Percentiles rank a stretch among this genome's conserved stretches.
Evolutionary conservation across 805 yeast species (phyloP).

Genomic region (Priceomyces castillae): DNA sequence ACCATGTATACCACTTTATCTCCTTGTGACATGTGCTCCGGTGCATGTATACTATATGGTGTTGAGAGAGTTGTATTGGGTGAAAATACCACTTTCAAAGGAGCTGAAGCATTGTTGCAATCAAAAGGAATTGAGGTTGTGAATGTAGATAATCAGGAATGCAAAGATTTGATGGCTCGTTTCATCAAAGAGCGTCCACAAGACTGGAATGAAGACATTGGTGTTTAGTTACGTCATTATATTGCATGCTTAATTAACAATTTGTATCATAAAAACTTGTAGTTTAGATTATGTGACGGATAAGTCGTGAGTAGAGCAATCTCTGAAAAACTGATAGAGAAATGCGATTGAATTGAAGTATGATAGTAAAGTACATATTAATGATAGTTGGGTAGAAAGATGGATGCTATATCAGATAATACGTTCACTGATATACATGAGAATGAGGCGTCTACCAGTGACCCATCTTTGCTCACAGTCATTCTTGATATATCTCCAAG

Average conservation of each 20-base stretch:
- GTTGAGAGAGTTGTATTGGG: slow-evolving; percentile 85
- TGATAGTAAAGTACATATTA: too few relatives aligned
- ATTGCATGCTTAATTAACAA: too few relatives aligned
- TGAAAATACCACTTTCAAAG: slow-evolving; percentile 77
- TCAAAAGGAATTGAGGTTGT: slow-evolving; percentile 71
- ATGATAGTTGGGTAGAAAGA: slow-evolving; percentile 16
- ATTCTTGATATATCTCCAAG: slow-evolving; percentile 74
- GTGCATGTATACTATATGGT: slow-evolving; percentile 88
- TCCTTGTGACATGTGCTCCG: slow-evolving; percentile 95
- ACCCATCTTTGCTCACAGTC: slow-evolving; percentile 75
- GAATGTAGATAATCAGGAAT: slow-evolving; percentile 55
- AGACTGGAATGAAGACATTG: slow-evolving; percentile 83
- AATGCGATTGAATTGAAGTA: too few relatives aligned
- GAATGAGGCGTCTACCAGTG: slow-evolving; percentile 31
- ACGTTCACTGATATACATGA: slow-evolving; percentile 41
- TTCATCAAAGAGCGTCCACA: slow-evolving; percentile 77
- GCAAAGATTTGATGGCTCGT: slow-evolving; percentile 69
- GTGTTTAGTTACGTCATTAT: too few relatives aligned
- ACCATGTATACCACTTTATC: slow-evolving; percentile 91
- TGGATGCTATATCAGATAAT: slow-evolving; percentile 70
- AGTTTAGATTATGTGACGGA: too few relatives aligned
- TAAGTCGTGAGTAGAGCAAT: background rate
- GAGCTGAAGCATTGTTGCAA: slow-evolving; percentile 75
- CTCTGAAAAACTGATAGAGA: background rate
- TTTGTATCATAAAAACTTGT: too few relatives aligned